Evolutionary conservation across 2,329 filamentous ascomycete genomes (phyloP), one percentile per base, ranked within the genome.

Genomic region (Pseudocercospora crystallina): DNA sequence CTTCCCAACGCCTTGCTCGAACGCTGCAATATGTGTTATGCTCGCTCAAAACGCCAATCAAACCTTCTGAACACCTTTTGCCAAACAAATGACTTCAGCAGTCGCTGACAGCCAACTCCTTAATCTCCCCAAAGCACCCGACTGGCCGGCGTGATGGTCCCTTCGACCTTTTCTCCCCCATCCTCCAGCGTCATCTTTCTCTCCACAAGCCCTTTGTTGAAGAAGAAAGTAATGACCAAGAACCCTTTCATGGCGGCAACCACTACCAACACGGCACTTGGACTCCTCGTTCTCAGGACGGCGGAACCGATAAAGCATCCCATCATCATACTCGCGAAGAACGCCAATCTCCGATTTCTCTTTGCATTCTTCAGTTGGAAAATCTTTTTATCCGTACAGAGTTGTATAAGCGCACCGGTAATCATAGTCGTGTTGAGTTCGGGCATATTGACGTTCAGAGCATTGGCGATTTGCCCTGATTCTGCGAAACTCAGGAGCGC

Each of bases 341-440:
- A 64, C 2, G 56, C 49, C 8, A 61, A 34, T 12, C 61, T 43
- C 17, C 63, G 57, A 53, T 61, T 58, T 17, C 63, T 53, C 33
- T 56, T 60, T 1, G 47, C 31, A 34, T 64, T 64, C 4, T 54
- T 45, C 29, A 56, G 41, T 3, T 48, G 38, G 39, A 64, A 59
- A 11, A 65, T 41, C 2, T 57, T 49, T 12, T 40, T 40, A 47
- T 65, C 62, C 9, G 54, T 60, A 10, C 59, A 58, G 10, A 65
- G 44, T 46, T 61, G 58, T 13, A 65, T 59, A 12, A 65, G 31
- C 11, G 62, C 61, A 8, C 62, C 63, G 1, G 63, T 65, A 29
- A 65, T 55, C 63, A 65, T 65, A 13, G 63, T 65, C 5, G 63
- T 65, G 46, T 65, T 65, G 15, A 65, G 32, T 45, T 65, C 63